Evolutionary conservation across 2,329 filamentous ascomycete species (phyloP).

Genomic region (Geoglossum cookeanum): DNA sequence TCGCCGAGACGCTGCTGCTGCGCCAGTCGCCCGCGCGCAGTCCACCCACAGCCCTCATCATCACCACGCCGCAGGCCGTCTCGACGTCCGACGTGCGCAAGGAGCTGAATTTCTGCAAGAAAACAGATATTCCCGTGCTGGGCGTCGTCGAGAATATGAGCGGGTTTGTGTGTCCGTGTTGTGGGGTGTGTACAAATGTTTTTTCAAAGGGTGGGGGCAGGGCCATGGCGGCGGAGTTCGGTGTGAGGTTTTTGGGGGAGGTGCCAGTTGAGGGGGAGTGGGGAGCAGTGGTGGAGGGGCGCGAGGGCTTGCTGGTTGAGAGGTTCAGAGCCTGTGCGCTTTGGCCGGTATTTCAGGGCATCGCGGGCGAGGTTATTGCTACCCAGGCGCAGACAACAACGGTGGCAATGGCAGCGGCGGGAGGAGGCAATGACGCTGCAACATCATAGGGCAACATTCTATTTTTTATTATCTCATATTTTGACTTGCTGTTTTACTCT

Average conservation of each 20-base stretch:
- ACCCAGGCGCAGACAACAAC: not conserved
- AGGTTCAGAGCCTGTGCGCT: conserved; percentile 59
- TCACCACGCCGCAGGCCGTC: conserved; percentile 91
- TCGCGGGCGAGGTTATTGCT: conserved; percentile 35
- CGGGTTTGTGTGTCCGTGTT: conserved; percentile 66
- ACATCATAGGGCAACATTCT: not conserved
- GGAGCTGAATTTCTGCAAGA: conserved; percentile 81
- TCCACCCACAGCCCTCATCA: conserved; percentile 73
- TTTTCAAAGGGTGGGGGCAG: conserved; percentile 83
- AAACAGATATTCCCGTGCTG: conserved; percentile 59
- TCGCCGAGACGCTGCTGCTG: conserved; percentile 65
- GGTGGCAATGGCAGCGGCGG: too few species aligned
- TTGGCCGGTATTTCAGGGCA: conserved; percentile 45
- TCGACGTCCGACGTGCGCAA: conserved; percentile 87
- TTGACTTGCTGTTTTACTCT: not conserved
- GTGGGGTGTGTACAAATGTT: conserved; percentile 74
- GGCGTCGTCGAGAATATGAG: conserved; percentile 97
- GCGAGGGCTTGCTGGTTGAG: conserved; percentile 32
- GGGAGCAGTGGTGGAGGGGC: conserved; percentile 15
- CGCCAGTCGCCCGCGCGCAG: conserved; percentile 37
- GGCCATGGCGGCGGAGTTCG: conserved; percentile 74
- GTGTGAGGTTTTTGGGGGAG: conserved; percentile 63
- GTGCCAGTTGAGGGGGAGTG: conserved; percentile 70
- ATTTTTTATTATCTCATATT: not conserved
- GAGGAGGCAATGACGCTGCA: too few species aligned